These are phyloP conservation scores for Kluyveromyces nonfermentans DNA, from an alignment of 805 yeast species.

Conservation along the genomic window DNA sequence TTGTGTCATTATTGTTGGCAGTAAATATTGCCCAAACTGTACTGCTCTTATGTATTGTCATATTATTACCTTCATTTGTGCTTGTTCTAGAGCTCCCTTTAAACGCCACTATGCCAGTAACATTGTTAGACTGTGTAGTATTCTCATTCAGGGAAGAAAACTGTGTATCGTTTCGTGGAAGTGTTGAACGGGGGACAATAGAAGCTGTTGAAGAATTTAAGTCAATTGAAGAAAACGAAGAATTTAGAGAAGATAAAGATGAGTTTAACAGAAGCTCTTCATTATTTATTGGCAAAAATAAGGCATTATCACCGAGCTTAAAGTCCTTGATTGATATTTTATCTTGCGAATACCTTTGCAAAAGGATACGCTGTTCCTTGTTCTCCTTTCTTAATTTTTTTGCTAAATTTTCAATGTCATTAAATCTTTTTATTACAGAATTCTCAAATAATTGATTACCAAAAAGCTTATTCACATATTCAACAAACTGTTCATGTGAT, in stretches of 20 bases:
- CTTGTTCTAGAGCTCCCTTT: background rate
- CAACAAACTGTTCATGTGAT: conserved; percentile 8
- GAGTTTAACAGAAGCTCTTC: conserved; percentile 24
- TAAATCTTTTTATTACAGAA: conserved; percentile 62
- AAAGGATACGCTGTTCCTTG: conserved; percentile 20
- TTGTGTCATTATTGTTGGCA: conserved; percentile 63
- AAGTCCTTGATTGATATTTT: conserved; percentile 64
- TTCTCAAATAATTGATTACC: conserved; percentile 25
- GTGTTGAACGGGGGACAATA: background rate
- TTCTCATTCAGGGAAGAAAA: background rate
- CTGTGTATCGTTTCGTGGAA: background rate
- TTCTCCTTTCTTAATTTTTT: conserved; percentile 65
- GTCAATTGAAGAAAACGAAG: conserved; percentile 29
- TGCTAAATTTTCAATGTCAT: conserved; percentile 85
- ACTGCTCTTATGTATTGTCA: background rate
- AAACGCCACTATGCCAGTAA: background rate
- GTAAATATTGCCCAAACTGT: conserved; percentile 93
- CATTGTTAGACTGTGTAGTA: background rate
- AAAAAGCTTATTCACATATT: conserved; percentile 21
- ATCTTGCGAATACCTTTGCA: conserved; percentile 25
- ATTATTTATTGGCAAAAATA: conserved; percentile 72
- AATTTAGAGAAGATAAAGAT: conserved; percentile 21
- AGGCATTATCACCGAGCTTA: conserved; percentile 63
- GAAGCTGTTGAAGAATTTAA: conserved; percentile 7
- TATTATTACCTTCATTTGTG: background rate